These are phyloP conservation scores for Steccherinum ochraceum DNA, from an alignment of 768 basidiomycete species.

Conservation along the genomic window DNA sequence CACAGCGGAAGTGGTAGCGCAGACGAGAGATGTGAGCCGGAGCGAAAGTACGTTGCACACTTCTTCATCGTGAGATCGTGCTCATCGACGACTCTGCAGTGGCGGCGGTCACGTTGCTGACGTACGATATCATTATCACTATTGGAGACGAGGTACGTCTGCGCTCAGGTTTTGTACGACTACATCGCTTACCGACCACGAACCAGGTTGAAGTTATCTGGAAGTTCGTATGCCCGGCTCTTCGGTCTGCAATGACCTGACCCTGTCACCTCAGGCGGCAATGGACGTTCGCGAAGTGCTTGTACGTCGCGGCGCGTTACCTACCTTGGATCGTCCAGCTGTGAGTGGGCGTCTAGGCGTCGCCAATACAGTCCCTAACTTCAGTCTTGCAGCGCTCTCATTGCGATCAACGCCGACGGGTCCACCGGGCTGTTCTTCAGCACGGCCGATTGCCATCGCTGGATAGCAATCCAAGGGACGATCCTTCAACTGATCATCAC, in stretches of 20 bases:
- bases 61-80: background rate
- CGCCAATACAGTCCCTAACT: background rate
- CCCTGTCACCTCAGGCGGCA: slow-evolving; percentile 7
- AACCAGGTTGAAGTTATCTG: slow-evolving; percentile 21
- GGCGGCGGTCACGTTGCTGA: slow-evolving; percentile 9
- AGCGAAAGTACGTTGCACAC: background rate
- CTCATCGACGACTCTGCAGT: slow-evolving; percentile 28
- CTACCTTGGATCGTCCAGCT: slow-evolving; percentile 18
- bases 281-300: slow-evolving; percentile 17
- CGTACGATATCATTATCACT: slow-evolving; percentile 14
- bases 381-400: slow-evolving; percentile 11
- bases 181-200: no score
- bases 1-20: background rate
- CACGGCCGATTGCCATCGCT: slow-evolving; percentile 11
- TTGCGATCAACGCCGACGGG: slow-evolving; percentile 19
- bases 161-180: no score
- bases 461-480: slow-evolving; percentile 17
- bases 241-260: no score
- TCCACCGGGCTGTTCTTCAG: slow-evolving; percentile 15
- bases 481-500: slow-evolving; percentile 19
- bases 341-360: slow-evolving; percentile 4
- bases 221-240: slow-evolving; percentile 10
- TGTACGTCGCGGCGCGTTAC: slow-evolving; percentile 18
- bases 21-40: background rate
- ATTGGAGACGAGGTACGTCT: slow-evolving; percentile 13